Evolutionary conservation across 116 monocot species (phyloP).

Genomic region (Trichopus zeylanicus): DNA sequence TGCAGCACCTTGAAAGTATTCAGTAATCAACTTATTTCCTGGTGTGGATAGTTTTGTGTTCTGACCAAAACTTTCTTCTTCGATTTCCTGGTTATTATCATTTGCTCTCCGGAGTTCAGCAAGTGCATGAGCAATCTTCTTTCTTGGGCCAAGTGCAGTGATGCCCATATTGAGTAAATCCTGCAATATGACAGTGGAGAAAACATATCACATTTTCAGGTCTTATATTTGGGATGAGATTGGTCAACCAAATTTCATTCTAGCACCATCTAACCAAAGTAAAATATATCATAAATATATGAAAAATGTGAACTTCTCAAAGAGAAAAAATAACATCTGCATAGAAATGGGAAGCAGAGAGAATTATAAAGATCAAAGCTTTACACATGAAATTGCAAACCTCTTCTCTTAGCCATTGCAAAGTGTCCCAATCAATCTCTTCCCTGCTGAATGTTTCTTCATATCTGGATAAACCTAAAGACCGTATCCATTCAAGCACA

Average conservation of each 20-base stretch:
- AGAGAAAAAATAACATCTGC: neutral
- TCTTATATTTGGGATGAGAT: too few relatives aligned
- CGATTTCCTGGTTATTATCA: slow-evolving; percentile 3
- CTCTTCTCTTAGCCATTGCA: slow-evolving; percentile 88
- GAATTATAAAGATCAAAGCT: neutral
- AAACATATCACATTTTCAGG: neutral
- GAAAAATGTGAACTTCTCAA: neutral
- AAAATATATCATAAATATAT: neutral
- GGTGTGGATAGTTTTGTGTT: slow-evolving; percentile 11
- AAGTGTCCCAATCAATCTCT: slow-evolving; percentile 85
- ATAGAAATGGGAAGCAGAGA: neutral
- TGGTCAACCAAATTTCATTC: too few relatives aligned
- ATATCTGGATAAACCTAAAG: slow-evolving; percentile 67
- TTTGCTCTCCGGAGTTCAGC: slow-evolving; percentile 43
- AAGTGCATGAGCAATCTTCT: slow-evolving; percentile 77
- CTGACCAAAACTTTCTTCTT: slow-evolving; percentile 6
- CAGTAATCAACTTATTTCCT: slow-evolving; percentile 86
- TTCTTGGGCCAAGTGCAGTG: slow-evolving; percentile 80
- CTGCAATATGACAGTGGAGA: slow-evolving; percentile 25
- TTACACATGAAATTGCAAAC: slow-evolving; percentile 36
- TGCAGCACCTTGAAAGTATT: slow-evolving; percentile 53
- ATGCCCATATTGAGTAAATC: slow-evolving; percentile 75
- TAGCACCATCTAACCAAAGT: neutral
- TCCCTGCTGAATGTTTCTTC: slow-evolving; percentile 71
- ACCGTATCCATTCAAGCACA: slow-evolving; percentile 55